Conservation (phyloP, 768 basidiomycete species). For the Lentinula lateritia region DNA sequence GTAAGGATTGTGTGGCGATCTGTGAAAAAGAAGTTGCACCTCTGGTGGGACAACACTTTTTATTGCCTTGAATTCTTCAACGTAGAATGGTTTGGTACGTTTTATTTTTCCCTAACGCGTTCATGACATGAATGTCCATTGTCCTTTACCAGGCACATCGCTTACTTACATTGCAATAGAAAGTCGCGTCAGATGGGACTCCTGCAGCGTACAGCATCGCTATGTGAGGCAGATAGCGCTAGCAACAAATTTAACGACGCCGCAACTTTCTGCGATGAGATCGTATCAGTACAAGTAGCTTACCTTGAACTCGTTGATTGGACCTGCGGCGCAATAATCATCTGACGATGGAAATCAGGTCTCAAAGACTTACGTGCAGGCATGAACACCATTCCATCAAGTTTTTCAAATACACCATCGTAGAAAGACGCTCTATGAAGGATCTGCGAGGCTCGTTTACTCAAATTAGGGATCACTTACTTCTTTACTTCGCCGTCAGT, state of each 20-base stretch:
- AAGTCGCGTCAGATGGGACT: slow-evolving; percentile 29
- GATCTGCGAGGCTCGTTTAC: not conserved
- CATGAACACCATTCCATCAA: slow-evolving; percentile 56
- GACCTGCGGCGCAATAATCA: slow-evolving; percentile 23
- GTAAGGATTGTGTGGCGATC: not conserved
- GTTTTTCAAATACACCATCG: slow-evolving; percentile 61
- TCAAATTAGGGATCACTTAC: slow-evolving; percentile 15
- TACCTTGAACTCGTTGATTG: slow-evolving; percentile 48
- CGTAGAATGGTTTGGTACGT: slow-evolving; percentile 56
- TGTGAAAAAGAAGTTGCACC: slow-evolving; percentile 24
- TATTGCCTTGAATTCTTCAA: slow-evolving; percentile 57
- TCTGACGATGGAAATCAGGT: slow-evolving; percentile 9
- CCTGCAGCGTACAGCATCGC: slow-evolving; percentile 35
- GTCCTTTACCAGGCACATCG: not conserved
- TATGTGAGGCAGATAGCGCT: slow-evolving; percentile 44
- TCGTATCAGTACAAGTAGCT: not conserved
- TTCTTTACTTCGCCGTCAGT: slow-evolving; percentile 57
- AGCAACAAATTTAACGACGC: slow-evolving; percentile 9
- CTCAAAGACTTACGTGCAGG: slow-evolving; percentile 35
- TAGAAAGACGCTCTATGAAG: slow-evolving; percentile 46
- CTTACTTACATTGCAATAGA: slow-evolving; percentile 36
- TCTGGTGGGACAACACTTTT: slow-evolving; percentile 52
- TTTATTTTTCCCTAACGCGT: slow-evolving; percentile 52
- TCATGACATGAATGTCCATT: slow-evolving; percentile 12
- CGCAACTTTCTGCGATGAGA: not conserved